phyloP scores from a whole-genome alignment of 73 alveolate species.

The Halteria grandinella region DNA sequence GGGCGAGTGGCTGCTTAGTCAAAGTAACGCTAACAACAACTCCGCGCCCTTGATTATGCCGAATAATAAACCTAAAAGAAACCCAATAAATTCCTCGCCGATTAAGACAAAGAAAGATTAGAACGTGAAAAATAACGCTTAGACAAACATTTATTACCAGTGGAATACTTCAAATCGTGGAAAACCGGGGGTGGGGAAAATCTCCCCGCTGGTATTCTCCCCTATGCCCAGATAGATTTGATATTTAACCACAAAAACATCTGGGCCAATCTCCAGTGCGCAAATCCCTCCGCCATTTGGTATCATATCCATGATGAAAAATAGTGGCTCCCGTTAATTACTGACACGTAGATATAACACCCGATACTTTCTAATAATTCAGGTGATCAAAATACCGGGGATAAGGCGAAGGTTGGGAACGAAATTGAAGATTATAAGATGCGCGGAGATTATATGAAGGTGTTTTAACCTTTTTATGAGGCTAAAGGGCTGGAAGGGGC shows the following conservation, averaged over 20 bases:
- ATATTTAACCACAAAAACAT: conserved; percentile 82
- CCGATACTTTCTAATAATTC: background rate
- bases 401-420: background rate
- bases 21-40: conserved; percentile 19
- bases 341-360: conserved; percentile 5
- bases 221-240: conserved; percentile 74
- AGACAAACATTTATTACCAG: conserved; percentile 68
- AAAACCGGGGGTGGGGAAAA: conserved; percentile 9
- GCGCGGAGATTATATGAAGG: conserved; percentile 38
- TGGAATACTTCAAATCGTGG: conserved; percentile 32
- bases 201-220: conserved; percentile 26
- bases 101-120: conserved; percentile 34
- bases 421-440: background rate
- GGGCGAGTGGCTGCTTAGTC: conserved; percentile 20
- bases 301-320: conserved; percentile 71
- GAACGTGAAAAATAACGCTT: conserved; percentile 34
- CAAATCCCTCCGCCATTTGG: conserved; percentile 72
- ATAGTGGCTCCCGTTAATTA: conserved; percentile 72
- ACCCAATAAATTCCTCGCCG: conserved; percentile 14
- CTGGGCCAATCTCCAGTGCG: conserved; percentile 83
- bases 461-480: conserved; percentile 61
- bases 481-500: conserved; percentile 55
- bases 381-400: no score
- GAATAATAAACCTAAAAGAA: background rate
- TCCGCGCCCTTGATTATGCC: conserved; percentile 20